Evolutionary conservation across 2,329 filamentous ascomycete genomes (phyloP), one percentile per base, ranked within the genome.

Genomic region (Cadophora luteo-olivacea): DNA sequence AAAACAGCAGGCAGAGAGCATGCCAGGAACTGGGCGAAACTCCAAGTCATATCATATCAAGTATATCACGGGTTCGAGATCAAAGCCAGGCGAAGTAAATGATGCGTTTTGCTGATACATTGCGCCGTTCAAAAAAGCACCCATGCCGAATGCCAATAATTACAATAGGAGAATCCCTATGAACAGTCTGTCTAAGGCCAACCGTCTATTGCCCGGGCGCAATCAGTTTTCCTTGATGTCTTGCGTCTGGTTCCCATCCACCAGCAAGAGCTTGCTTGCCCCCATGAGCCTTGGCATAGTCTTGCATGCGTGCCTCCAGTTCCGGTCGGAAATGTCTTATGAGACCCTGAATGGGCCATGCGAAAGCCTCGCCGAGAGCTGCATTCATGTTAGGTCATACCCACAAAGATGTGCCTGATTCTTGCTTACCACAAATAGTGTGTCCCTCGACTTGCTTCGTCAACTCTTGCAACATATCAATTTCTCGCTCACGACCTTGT

Each of bases 371-470:
- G 68, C 96, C 96, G 72, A 99, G 85, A 82, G 95, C 90, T 92
- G 71, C 32, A 25, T 14, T 45, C 55, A 52, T 70, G 73, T 74
- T 52, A 72, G 70, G 54, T 61, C 12, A 41, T 33, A 49, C 16
- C 12, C 22, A 19, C 19, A 8, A 22, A 9, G 14, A 3, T n/a
- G 16, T 52, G 11, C n/a, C 24, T 25, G 22, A 19, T 33, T 25
- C 12, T 7, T 61, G 84, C 89, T 79, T 87, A 92, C 90, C 96
- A 82, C 96, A 99, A 78, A 99, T 99, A 60, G 96, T 98, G 85
- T 99, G 96, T 12, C 96, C 96, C 84, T 99, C 96, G 70, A 99
- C 96, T 84, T 99, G 96, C 87, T 99, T 99, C 72, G 96, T 99
- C 75, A 99, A 84, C 85, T 99, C 96, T 84, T 97, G 96, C 74